Base-by-base conservation (phyloP, 2,329 filamentous ascomycete genomes). In the Cryoendolithus antarcticus region DNA sequence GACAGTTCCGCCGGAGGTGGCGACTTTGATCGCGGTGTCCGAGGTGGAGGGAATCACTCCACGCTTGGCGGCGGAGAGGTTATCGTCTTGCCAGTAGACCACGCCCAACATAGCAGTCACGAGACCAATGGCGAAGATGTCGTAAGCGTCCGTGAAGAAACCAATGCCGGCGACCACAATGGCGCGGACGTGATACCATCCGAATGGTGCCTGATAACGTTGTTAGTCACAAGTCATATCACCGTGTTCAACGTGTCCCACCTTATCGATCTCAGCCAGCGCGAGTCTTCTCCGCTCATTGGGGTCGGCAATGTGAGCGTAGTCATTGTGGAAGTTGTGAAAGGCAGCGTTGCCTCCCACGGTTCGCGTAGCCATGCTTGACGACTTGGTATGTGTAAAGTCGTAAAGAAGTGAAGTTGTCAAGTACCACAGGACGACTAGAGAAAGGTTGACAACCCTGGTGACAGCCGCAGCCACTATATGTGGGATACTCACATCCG, bases 111-210 rank as follows among this genome's bases (percentile, higher is more conserved):
- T 86, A 46, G 74, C 71, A 21, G 80, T 83, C 46, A 81, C 67
- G 54, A 86, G 66, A 47, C 77, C 80, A 49, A 82, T 80, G 54
- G 80, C 77, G 60, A 91, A 91, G 64, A 86, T 84, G 42, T 60
- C 57, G 62, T 88, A 89, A 9, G 82, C 82, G 57, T 89, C 85
- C 10, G 84, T 89, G 63, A 91, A 91, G 74, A 93, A 91, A 50
- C 84, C 85, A 45, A 89, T 80, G 52, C 85, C 84, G 27, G 83
- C 83, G 15, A 89, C 83, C 6, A 83, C 64, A 38, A 83, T 74
- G 42, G 83, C 80, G 31, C 83, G 74, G 42, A 88, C 74, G 55
- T 91, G 84, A 57, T 86, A 85, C 82, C 83, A 89, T 54, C 83
- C 80, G 44, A 89, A 88, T 3, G 78, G 78, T 6, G 82, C 82